Base-by-base conservation (phyloP, 345 rosid species). In the Boechera divaricarpa region DNA sequence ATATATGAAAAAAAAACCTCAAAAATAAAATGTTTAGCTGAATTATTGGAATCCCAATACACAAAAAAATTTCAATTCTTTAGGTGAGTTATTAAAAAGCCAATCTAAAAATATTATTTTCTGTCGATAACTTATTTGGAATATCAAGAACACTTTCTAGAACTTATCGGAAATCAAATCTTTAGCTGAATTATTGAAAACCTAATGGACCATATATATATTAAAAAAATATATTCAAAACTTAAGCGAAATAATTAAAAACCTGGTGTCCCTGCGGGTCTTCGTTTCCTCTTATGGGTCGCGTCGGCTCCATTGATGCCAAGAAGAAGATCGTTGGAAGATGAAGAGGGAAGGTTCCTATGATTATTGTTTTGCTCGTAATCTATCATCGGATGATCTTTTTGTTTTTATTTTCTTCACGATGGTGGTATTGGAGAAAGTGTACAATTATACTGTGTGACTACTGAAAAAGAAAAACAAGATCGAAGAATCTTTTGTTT, bases 221-320 rank as follows among this genome's bases (percentile, higher is more conserved):
- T 21, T 16, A 16, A 16, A 16, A 2, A 38, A 2, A 38, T 2
- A 38, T 36, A 53, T 28, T 4, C 8, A 21, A 15, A 75, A 36
- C 3, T 48, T 52, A 44, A 24, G 29, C 2, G 28, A 31, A 38
- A 6, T 45, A 4, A 28, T 38, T 7, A 56, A 72, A 32, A 41
- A 91, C 96, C 98, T 82, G 97, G 98, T 59, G 96, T 88, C 29
- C 98, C 98, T 32, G 98, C 96, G 0, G 97, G 94, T 69, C 97
- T 81, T 52, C 98, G 70, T 81, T 88, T 91, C 67, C 92, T 84
- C 83, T 91, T 93, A 62, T 78, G 52, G 41, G 70, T 38, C 35
- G 6, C 5, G 51, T 56, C 8, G 26, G 31, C 39, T 71, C 67
- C 76, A 55, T 77, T 70, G 67, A 41, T 60, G 56, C 38, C 48